phyloP scores from a whole-genome alignment of 1,284 basidiomycete species.

The Austroboletus rostrupii region DNA sequence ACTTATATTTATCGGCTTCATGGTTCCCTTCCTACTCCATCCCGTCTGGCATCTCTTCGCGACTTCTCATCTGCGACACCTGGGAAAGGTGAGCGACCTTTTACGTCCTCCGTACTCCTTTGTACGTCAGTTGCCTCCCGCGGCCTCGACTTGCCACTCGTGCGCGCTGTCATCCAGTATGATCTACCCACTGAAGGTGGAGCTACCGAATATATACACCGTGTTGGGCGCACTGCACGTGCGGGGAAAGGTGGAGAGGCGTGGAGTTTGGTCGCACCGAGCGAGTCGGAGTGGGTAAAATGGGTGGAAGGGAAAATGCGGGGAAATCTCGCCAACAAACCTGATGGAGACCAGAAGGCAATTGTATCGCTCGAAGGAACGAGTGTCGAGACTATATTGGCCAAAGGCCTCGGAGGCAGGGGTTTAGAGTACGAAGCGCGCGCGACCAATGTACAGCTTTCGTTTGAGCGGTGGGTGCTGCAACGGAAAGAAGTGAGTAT shows the following conservation, averaged over 20 bases:
- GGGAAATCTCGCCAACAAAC: constrained; percentile 33
- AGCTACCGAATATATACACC: constrained; percentile 94
- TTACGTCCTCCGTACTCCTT: constrained; percentile 70
- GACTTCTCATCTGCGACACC: constrained; percentile 64
- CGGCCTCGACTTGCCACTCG: constrained; percentile 95
- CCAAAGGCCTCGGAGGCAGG: constrained; percentile 83
- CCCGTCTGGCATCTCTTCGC: constrained; percentile 78
- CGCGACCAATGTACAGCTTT: constrained; percentile 94
- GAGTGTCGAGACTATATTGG: constrained; percentile 68
- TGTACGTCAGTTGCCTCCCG: constrained; percentile 97
- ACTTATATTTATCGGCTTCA: constrained; percentile 90
- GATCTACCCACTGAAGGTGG: constrained; percentile 98
- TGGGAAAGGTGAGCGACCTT: constrained; percentile 30
- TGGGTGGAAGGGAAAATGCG: constrained; percentile 84
- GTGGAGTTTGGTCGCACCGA: constrained; percentile 89
- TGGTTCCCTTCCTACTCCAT: constrained; percentile 83
- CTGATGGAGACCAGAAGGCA: constrained; percentile 32
- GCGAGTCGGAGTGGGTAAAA: constrained; percentile 83
- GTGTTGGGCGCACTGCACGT: constrained; percentile 95
- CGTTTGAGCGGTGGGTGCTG: constrained; percentile 94
- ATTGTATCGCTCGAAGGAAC: constrained; percentile 56
- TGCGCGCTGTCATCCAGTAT: constrained; percentile 92
- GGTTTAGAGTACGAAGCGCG: constrained; percentile 80
- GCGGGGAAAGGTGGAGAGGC: constrained; percentile 92
- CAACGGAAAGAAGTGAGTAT: constrained; percentile 61